Conservation (phyloP, 129 eudicot species). For the Arctium lappa region DNA sequence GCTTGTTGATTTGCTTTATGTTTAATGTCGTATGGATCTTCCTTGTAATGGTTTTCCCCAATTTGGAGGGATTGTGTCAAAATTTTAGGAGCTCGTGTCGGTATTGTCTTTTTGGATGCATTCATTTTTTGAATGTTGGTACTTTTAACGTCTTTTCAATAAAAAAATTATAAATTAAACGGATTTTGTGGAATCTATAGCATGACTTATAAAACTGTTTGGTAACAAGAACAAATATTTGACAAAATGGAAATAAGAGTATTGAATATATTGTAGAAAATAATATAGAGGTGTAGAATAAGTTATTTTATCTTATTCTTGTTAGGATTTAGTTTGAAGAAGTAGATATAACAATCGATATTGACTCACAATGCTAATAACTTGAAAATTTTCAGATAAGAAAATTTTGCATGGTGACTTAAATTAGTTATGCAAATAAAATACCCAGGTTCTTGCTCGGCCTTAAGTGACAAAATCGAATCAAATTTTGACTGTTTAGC, state of each 20-base stretch:
- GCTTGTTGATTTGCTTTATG: background rate
- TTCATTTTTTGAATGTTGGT: background rate
- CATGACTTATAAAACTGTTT: background rate
- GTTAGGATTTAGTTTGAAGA: too few species aligned
- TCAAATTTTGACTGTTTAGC: too few species aligned
- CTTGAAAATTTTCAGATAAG: too few species aligned
- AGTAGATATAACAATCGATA: too few species aligned
- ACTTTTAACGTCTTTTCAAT: background rate
- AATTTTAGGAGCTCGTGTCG: background rate
- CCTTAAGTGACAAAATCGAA: too few species aligned
- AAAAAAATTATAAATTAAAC: background rate
- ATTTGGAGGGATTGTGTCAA: background rate
- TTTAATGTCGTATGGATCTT: background rate
- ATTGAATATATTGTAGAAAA: background rate
- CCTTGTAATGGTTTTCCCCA: background rate
- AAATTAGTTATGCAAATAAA: too few species aligned
- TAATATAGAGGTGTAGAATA: background rate
- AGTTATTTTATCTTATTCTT: too few species aligned
- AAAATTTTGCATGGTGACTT: too few species aligned
- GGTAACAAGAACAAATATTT: background rate
- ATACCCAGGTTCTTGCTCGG: too few species aligned
- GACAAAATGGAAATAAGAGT: background rate
- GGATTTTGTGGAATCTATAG: background rate
- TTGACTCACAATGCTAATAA: too few species aligned
- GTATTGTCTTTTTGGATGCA: background rate